phyloP scores from a whole-genome alignment of 495 filamentous ascomycete genomes.

The Penicillium nucicola region DNA sequence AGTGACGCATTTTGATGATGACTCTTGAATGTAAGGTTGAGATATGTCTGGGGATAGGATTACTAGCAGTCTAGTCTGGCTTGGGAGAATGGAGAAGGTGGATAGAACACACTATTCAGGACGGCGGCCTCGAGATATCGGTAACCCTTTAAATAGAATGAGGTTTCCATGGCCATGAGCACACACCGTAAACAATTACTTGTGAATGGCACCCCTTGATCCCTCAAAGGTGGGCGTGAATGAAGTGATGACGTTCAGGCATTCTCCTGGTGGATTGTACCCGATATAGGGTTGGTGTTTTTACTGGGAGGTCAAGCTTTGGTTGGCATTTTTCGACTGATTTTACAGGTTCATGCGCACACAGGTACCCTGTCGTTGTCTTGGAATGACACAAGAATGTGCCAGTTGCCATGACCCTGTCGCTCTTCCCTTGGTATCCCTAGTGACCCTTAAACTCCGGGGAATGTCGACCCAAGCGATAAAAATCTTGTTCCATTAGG shows the following conservation, averaged over 20 bases:
- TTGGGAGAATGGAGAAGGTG: background rate
- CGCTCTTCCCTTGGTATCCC: constrained; percentile 6
- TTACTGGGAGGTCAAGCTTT: constrained; percentile 10
- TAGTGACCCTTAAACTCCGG: constrained; percentile 17
- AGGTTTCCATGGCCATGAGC: background rate
- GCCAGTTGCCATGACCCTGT: constrained; percentile 15
- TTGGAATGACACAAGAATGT: constrained; percentile 26
- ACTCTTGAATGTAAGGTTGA: background rate
- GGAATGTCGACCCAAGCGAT: constrained; percentile 13
- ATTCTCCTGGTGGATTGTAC: constrained; percentile 9
- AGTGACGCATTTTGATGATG: constrained; percentile 18
- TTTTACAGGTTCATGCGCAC: background rate
- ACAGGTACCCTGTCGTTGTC: constrained; percentile 6
- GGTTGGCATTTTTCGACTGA: constrained; percentile 9
- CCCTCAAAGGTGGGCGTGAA: background rate
- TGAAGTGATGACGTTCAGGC: constrained; percentile 16
- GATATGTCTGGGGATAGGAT: too few species aligned
- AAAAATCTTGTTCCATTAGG: background rate
- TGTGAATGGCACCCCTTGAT: constrained; percentile 19
- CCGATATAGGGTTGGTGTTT: background rate
- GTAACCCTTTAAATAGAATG: constrained; percentile 15
- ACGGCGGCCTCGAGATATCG: background rate
- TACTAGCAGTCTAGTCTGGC: background rate
- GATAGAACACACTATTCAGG: background rate
- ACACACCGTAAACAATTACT: constrained; percentile 10